Base-by-base conservation (phyloP, 257 asterid species). In the Catharanthus roseus region DNA sequence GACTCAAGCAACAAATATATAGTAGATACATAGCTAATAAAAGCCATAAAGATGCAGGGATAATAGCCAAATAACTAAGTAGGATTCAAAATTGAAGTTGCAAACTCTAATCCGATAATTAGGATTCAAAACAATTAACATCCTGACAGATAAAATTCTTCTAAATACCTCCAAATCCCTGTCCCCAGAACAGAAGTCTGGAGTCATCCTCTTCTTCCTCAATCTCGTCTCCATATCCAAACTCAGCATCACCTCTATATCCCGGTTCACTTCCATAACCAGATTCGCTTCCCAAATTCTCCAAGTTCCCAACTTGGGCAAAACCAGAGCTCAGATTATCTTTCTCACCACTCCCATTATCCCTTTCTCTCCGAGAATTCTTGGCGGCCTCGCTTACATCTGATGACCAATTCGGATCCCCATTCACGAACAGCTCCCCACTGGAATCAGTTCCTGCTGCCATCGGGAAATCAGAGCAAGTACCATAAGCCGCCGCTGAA, bases 201-300 rank as follows among this genome's bases (percentile, higher is more conserved):
- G 86, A 80, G 83, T 90, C 95, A 63, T 93, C 98, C 21, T 93
- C 98, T 77, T 93, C 86, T 67, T 84, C 88, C 16, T 84, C 88
- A 54, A 84, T 78, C 86, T 89, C 98, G 75, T 93, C 97, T 21
- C 82, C 96, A 15, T 90, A 88, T 31, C 95, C 98, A 56, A 79
- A 81, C 83, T 93, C 98, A 0, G 85, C 98, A 75, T 93, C 97
- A 10, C 97, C 98, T 13, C 96, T 67, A 70, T 93, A 89, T 41
- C 98, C 98, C 3, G 98, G 96, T 78, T 90, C 98, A 72, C 97
- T 93, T 69, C 97, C 98, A 60, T 93, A 93, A 54, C 98, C 98
- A 0, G 97, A 91, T 62, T 90, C 97, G 44, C 84, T 87, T 65
- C 91, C 97, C 81, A 75, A 81, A 24, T 70, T 76, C 47, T 88